These are phyloP conservation scores for Fusarium pseudograminearum DNA, from an alignment of 2,329 filamentous ascomycete species.

Conservation along the genomic window DNA sequence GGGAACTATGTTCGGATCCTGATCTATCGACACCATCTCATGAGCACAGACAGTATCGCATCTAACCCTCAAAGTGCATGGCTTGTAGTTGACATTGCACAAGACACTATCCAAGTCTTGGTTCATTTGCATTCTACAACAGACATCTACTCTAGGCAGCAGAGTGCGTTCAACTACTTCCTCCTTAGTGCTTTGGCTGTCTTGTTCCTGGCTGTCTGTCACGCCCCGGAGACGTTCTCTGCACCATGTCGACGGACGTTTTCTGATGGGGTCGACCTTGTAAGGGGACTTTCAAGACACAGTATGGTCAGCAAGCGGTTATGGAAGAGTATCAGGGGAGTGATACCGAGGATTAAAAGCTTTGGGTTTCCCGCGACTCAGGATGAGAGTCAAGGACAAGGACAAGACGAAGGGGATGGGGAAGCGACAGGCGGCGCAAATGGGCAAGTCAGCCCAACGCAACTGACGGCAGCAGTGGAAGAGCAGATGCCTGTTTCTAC, in stretches of 20 bases:
- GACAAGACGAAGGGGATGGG: background rate
- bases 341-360: slow-evolving; percentile 50
- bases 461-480: background rate
- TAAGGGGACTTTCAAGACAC: slow-evolving; percentile 51
- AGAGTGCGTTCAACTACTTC: slow-evolving; percentile 49
- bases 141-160: slow-evolving; percentile 48
- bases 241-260: slow-evolving; percentile 52
- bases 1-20: slow-evolving; percentile 60
- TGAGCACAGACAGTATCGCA: slow-evolving; percentile 53
- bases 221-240: slow-evolving; percentile 58
- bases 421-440: rapidly evolving
- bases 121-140: slow-evolving; percentile 47
- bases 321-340: slow-evolving; percentile 53
- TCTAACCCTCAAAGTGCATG: slow-evolving; percentile 50
- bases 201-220: slow-evolving; percentile 55
- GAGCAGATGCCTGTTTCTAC: background rate
- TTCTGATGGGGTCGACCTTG: slow-evolving; percentile 49
- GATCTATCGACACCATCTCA: slow-evolving; percentile 58
- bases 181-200: slow-evolving; percentile 48
- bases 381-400: background rate
- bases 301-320: slow-evolving; percentile 51
- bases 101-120: slow-evolving; percentile 47
- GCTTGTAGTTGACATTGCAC: slow-evolving; percentile 53
- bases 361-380: slow-evolving; percentile 42
- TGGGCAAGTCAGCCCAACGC: background rate